phyloP scores from a whole-genome alignment of 2,329 filamentous ascomycete genomes.

The Pezicula neosporulosa region DNA sequence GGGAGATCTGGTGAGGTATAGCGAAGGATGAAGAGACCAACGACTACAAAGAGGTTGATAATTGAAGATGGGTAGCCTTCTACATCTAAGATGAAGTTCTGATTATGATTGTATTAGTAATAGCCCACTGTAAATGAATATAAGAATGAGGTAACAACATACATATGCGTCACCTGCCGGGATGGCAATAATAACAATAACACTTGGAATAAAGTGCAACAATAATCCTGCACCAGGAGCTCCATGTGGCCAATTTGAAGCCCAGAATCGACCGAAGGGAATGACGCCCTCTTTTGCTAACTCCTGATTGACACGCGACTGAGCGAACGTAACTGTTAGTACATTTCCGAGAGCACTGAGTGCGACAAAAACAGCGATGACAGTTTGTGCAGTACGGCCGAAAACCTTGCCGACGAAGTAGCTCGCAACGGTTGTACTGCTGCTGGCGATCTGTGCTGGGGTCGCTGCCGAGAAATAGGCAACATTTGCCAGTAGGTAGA shows the following conservation, averaged over 20 bases:
- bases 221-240: conserved; percentile 32
- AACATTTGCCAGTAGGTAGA: conserved; percentile 55
- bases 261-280: conserved; percentile 35
- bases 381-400: conserved; percentile 35
- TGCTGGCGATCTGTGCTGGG: conserved; percentile 47
- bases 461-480: conserved; percentile 57
- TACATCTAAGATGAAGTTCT: conserved; percentile 32
- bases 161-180: conserved; percentile 34
- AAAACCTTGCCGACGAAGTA: conserved; percentile 52
- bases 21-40: conserved; percentile 29
- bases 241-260: conserved; percentile 12
- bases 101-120: conserved; percentile 10
- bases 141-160: too few relatives aligned
- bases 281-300: conserved; percentile 43
- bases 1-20: conserved; percentile 23
- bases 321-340: conserved; percentile 42
- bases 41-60: conserved; percentile 28
- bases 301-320: conserved; percentile 43
- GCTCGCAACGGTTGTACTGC: conserved; percentile 50
- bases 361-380: conserved; percentile 42
- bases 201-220: conserved; percentile 58
- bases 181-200: conserved; percentile 48
- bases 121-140: too few relatives aligned
- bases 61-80: conserved; percentile 31
- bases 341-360: conserved; percentile 46